phyloP scores from a whole-genome alignment of 2,329 filamentous ascomycete species.

The Cadophora gregata region DNA sequence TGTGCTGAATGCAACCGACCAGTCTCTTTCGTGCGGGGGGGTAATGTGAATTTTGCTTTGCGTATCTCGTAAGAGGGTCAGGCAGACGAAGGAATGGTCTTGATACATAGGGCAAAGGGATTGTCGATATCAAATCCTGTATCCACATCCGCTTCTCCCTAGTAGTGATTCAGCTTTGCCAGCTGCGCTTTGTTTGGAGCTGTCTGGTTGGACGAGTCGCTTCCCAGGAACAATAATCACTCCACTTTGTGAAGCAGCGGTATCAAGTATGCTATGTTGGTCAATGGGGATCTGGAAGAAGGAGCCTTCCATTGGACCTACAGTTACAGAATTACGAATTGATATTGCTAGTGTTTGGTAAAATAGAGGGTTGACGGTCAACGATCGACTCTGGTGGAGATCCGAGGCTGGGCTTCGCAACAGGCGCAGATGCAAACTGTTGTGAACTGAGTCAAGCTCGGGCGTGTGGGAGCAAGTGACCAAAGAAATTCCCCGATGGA shows the following conservation, averaged over 20 bases:
- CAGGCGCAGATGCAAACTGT: not conserved
- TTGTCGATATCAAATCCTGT: not conserved
- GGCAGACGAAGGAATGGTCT: not conserved
- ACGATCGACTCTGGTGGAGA: not conserved
- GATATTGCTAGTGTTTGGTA: not conserved
- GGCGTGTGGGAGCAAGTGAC: slow-evolving; percentile 14
- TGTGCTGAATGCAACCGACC: not conserved
- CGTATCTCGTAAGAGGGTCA: not conserved
- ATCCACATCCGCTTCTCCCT: not conserved
- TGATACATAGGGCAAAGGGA: not conserved
- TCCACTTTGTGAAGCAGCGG: not conserved
- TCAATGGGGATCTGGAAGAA: not conserved
- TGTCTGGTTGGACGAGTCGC: not conserved
- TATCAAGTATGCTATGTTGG: not conserved
- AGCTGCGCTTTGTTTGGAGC: not conserved
- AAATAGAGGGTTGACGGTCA: not conserved
- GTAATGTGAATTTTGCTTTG: not conserved
- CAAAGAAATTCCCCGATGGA: not conserved
- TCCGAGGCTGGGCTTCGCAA: slow-evolving; percentile 5
- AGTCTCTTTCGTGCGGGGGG: slow-evolving; percentile 7
- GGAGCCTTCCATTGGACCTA: too few species aligned
- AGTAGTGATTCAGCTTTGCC: not conserved
- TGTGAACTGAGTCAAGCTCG: not conserved
- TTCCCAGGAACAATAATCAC: slow-evolving; percentile 4
- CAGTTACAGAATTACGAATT: not conserved